Evolutionary conservation across 495 filamentous ascomycete species (phyloP), one percentile per base, ranked within the genome.

Genomic region (Venustampulla echinocandica): DNA sequence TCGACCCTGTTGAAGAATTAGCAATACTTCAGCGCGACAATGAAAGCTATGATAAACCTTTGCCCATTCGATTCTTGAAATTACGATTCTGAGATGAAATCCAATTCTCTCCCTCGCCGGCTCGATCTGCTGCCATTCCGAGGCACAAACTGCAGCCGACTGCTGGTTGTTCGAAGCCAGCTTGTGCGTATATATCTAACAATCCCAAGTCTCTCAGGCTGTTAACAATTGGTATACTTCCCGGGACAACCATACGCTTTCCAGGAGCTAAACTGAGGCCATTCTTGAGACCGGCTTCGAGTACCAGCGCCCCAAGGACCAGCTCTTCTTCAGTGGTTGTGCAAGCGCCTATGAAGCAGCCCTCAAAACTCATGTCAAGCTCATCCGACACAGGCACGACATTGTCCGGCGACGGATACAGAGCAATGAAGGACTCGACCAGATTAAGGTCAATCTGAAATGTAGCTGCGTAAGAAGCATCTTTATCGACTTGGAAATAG

Each of bases 311-410:
- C 0, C 50, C 69, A 1, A 71, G 43, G 17, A 71, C 63, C 1
- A 73, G 47, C 41, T 73, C 69, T 42, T 74, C 69, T 36, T 70
- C 66, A 1, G 69, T 59, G 0, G 69, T 72, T 0, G 68, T 74
- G 52, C 70, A 70, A 5, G 68, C 69, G n/a, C 69, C 70, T 9
- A 74, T 71, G 39, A 74, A 72, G 40, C 64, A 67, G 0, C 68
- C 69, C 42, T 72, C 65, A 2, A 74, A 46, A 2, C 52, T 22
- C 42, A 61, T 65, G 0, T 52, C 46, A 13, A 54, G 14, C 6
- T 66, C 59, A 2, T 30, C 39, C 27, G 27, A 30, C 0, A 70
- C 63, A 3, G 70, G 63, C 3, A 70, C 65, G 10, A 74, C 68
- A 43, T 72, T 56, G 36, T 72, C 69, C 17, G 69, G 70, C n/a